These are phyloP conservation scores for Dothistroma septosporum DNA, from an alignment of 2,329 filamentous ascomycete species.

Conservation along the genomic window DNA sequence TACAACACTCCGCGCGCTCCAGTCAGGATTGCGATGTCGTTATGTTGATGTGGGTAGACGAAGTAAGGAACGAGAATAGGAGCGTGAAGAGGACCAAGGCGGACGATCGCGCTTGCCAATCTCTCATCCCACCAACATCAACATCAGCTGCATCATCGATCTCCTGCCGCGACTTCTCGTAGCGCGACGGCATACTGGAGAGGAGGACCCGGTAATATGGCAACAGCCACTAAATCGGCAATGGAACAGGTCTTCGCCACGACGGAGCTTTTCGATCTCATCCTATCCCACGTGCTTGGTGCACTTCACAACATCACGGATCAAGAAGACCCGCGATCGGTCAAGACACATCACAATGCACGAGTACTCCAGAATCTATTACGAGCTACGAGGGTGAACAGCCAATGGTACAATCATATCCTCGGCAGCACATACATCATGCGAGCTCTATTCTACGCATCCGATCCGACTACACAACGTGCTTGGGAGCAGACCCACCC, in stretches of 20 bases:
- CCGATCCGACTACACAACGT: constrained; percentile 10
- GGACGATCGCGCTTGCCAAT: not conserved
- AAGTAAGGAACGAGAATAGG: not conserved
- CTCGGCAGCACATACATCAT: constrained; percentile 13
- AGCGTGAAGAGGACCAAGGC: not conserved
- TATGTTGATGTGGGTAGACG: not conserved
- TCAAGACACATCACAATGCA: constrained; percentile 14
- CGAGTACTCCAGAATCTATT: constrained; percentile 13
- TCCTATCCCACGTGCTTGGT: constrained; percentile 11
- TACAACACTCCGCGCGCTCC: not conserved
- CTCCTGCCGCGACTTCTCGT: too few relatives aligned
- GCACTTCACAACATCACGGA: constrained; percentile 16
- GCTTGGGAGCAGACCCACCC: constrained; percentile 3
- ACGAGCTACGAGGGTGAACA: constrained; percentile 17
- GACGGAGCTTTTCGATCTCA: constrained; percentile 24
- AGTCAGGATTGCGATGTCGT: not conserved
- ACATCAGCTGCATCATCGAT: not conserved
- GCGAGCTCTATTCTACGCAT: constrained; percentile 20
- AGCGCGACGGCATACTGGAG: too few relatives aligned
- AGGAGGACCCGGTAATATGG: not conserved
- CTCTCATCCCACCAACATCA: not conserved
- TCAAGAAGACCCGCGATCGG: constrained; percentile 24
- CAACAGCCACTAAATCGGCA: not conserved
- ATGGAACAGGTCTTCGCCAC: constrained; percentile 17
- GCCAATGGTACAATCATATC: constrained; percentile 19